Evolutionary conservation across 306 rosid species (phyloP).

Genomic region (Datisca glomerata): DNA sequence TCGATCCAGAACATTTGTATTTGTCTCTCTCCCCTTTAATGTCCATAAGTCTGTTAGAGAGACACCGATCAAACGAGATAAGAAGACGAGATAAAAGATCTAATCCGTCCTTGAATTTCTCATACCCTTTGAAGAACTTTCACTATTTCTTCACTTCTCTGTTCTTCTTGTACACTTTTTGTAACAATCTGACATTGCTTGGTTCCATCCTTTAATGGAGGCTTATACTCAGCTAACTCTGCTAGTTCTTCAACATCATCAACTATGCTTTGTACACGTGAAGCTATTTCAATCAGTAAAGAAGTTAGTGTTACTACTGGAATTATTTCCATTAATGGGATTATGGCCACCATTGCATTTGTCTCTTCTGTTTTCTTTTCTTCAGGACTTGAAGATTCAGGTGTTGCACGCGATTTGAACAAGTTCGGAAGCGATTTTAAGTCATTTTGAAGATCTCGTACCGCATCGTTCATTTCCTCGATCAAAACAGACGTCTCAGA

Average conservation of each 20-base stretch:
- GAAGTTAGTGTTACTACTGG: slow-evolving; percentile 53
- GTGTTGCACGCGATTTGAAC: neutral
- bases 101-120: too few relatives aligned
- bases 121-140: too few relatives aligned
- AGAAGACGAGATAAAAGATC: too few relatives aligned
- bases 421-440: slow-evolving; percentile 31
- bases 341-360: neutral
- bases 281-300: slow-evolving; percentile 38
- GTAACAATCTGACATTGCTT: too few relatives aligned
- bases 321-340: slow-evolving; percentile 37
- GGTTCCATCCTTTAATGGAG: neutral
- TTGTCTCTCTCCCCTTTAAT: too few relatives aligned
- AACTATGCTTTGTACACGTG: slow-evolving; percentile 49
- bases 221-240: slow-evolving; percentile 26
- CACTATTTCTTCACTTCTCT: too few relatives aligned
- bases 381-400: neutral
- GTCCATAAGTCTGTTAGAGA: too few relatives aligned
- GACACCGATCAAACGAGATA: too few relatives aligned
- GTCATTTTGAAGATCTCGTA: slow-evolving; percentile 35
- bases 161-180: too few relatives aligned
- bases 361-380: slow-evolving; percentile 7
- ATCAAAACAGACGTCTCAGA: slow-evolving; percentile 24
- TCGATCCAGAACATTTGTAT: too few relatives aligned
- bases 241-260: slow-evolving; percentile 43
- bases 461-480: slow-evolving; percentile 42